Percentiles rank a stretch among this genome's conserved stretches.
phyloP scores from a whole-genome alignment of 164 flowering plant genomes.

The Platanus orientalis region DNA sequence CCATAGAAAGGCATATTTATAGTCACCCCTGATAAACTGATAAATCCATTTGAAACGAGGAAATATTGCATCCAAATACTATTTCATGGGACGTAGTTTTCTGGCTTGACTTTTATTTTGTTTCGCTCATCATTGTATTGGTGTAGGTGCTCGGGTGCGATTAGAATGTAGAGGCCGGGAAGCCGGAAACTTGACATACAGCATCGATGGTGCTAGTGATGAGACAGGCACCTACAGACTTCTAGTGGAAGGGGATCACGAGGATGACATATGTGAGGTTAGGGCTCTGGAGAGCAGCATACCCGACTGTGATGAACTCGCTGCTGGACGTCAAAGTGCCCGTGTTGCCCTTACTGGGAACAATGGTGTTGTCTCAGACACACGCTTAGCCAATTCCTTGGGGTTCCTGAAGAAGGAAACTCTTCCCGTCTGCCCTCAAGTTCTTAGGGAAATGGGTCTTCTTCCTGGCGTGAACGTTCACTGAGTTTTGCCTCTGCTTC shows the following conservation, averaged over 20 bases:
- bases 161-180: constrained; percentile 40
- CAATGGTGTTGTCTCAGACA: too few relatives aligned
- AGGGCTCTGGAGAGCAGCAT: constrained; percentile 22
- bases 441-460: constrained; percentile 33
- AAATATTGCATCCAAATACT: too few relatives aligned
- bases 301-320: constrained; percentile 40
- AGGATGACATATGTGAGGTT: constrained; percentile 48
- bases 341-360: too few relatives aligned
- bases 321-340: too few relatives aligned
- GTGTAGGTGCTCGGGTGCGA: constrained; percentile 1
- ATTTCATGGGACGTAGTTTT: too few relatives aligned
- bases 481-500: too few relatives aligned
- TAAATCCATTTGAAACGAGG: too few relatives aligned
- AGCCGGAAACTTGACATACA: constrained; percentile 16
- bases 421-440: constrained; percentile 28
- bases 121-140: neutral
- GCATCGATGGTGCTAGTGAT: constrained; percentile 29
- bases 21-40: too few relatives aligned
- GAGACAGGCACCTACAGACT: constrained; percentile 22
- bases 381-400: constrained; percentile 53
- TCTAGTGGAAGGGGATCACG: constrained; percentile 32
- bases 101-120: too few relatives aligned
- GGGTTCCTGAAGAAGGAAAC: constrained; percentile 42
- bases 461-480: constrained; percentile 9
- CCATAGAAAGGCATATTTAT: too few relatives aligned